Percentiles rank a stretch among this genome's conserved stretches.
These are phyloP conservation scores for Ceratocystis destructans DNA, from an alignment of 2,329 filamentous ascomycete genomes.

Conservation along the genomic window DNA sequence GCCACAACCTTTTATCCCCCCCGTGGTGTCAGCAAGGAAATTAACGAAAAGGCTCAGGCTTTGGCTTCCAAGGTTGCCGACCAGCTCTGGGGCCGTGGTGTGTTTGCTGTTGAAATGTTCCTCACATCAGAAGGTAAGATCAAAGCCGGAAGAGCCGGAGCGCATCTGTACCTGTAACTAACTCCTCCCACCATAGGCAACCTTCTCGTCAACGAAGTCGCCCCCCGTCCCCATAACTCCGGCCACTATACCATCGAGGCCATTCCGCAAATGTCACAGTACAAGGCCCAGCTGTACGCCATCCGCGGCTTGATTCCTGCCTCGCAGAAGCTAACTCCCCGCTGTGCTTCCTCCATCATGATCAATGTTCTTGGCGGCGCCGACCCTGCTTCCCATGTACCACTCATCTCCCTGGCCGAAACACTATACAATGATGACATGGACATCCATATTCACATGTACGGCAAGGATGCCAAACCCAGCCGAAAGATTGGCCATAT, in stretches of 20 bases:
- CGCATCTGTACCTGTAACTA: not conserved
- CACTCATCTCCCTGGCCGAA: constrained; percentile 35
- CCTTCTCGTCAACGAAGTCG: constrained; percentile 75
- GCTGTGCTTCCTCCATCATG: constrained; percentile 56
- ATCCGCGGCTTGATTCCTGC: constrained; percentile 56
- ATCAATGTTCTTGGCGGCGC: constrained; percentile 65
- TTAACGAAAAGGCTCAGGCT: constrained; percentile 54
- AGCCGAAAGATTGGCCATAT: constrained; percentile 93
- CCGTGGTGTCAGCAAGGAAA: constrained; percentile 47
- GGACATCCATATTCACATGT: constrained; percentile 60
- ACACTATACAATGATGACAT: constrained; percentile 32
- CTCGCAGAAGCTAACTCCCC: constrained; percentile 41
- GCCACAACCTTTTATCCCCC: constrained; percentile 82
- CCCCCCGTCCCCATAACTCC: constrained; percentile 72
- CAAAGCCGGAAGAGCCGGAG: constrained; percentile 13
- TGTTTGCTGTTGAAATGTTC: constrained; percentile 97
- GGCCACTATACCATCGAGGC: constrained; percentile 94
- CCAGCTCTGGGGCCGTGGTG: constrained; percentile 73
- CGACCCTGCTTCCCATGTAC: constrained; percentile 46
- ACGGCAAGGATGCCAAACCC: constrained; percentile 78
- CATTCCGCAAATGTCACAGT: constrained; percentile 75
- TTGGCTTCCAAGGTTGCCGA: constrained; percentile 68
- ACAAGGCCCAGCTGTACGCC: constrained; percentile 74
- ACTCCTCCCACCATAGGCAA: constrained; percentile 28
- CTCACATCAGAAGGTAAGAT: constrained; percentile 51